These are phyloP conservation scores for Colletotrichum caudatum DNA, from an alignment of 2,329 filamentous ascomycete species.

Conservation along the genomic window DNA sequence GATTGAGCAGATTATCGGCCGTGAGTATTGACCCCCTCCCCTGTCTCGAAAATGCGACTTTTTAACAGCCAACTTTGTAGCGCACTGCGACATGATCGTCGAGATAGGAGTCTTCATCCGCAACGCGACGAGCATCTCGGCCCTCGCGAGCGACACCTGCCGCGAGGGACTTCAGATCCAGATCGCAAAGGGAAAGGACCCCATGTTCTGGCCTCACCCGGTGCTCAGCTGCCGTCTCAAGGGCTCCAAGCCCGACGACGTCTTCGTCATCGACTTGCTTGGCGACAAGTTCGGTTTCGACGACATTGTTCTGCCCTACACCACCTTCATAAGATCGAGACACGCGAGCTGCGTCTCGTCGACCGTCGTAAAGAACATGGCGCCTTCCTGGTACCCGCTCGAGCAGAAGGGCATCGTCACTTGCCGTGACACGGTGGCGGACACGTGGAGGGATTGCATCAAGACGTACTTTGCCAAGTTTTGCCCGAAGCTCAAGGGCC, in stretches of 20 bases:
- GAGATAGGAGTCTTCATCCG: conserved; percentile 36
- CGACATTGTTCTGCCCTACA: conserved; percentile 20
- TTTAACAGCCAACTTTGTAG: conserved; percentile 8
- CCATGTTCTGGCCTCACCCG: conserved; percentile 42
- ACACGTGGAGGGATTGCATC: conserved; percentile 5
- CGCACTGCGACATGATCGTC: conserved; percentile 31
- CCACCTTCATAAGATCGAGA: conserved; percentile 21
- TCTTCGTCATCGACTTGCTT: conserved; percentile 38
- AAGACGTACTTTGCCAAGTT: conserved; percentile 1
- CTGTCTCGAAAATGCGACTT: not conserved
- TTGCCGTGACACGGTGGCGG: conserved; percentile 24
- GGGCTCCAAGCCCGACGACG: conserved; percentile 3
- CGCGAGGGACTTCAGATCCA: conserved; percentile 11
- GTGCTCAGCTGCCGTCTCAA: conserved; percentile 34
- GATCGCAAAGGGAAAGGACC: conserved; percentile 31
- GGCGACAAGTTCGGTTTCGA: conserved; percentile 26
- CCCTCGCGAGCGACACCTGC: conserved; percentile 10
- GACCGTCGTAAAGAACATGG: conserved; percentile 1
- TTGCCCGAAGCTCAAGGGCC: conserved; percentile 3
- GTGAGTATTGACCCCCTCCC: not conserved
- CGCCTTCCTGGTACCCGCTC: conserved; percentile 22
- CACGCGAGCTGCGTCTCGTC: conserved; percentile 20
- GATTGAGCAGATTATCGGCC: conserved; percentile 21
- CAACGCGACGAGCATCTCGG: conserved; percentile 27
- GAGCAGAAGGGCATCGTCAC: conserved; percentile 15